Evolutionary conservation across 164 flowering plant genomes (phyloP).

Genomic region (Cinnamomum micranthum): DNA sequence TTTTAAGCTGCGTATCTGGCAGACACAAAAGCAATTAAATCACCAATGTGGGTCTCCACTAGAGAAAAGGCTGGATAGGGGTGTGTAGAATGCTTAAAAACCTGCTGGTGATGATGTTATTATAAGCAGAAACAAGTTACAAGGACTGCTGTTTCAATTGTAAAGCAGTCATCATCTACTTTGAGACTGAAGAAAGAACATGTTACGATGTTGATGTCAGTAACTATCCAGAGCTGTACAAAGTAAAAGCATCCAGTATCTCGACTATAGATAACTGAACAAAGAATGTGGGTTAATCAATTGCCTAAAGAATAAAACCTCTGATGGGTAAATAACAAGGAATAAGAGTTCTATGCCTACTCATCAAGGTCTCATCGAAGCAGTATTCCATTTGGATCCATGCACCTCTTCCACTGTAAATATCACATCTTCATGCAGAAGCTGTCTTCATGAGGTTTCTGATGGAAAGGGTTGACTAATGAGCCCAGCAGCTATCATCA

Average conservation of each 20-base stretch:
- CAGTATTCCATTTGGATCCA: neutral
- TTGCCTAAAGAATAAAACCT: slow-evolving; percentile 22
- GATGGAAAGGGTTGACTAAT: too few species aligned
- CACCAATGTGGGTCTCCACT: neutral
- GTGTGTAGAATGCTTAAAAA: neutral
- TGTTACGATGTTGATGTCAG: slow-evolving; percentile 25
- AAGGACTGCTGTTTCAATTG: slow-evolving; percentile 4
- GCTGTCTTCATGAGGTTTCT: slow-evolving; percentile 5
- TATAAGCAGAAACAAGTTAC: slow-evolving; percentile 1
- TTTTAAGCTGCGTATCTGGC: neutral
- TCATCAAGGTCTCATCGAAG: neutral
- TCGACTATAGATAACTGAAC: slow-evolving; percentile 22
- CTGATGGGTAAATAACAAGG: slow-evolving; percentile 12
- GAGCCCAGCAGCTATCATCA: too few species aligned
- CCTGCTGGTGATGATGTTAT: slow-evolving; percentile 5
- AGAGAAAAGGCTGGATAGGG: neutral
- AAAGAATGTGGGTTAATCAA: slow-evolving; percentile 26
- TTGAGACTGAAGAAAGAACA: slow-evolving; percentile 7
- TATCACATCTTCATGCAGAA: slow-evolving; percentile 7
- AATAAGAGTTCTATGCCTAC: neutral
- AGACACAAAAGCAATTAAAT: neutral
- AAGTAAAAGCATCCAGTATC: slow-evolving; percentile 10
- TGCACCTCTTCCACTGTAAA: neutral
- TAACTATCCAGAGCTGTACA: slow-evolving; percentile 44
- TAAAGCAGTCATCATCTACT: neutral